phyloP scores from a whole-genome alignment of 2,329 filamentous ascomycete genomes.

The Bisporella sp. region DNA sequence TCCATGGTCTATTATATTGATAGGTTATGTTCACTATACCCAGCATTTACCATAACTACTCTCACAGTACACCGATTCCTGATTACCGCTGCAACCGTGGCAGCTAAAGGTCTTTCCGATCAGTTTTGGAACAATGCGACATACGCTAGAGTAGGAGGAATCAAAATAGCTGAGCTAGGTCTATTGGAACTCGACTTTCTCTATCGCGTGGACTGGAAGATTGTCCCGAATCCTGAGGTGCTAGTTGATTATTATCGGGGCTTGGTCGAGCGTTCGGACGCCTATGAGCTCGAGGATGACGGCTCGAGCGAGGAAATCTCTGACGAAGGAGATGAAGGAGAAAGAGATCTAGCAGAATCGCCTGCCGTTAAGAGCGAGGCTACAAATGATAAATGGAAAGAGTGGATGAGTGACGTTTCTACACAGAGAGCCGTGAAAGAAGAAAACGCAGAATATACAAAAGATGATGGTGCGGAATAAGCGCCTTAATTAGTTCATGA shows the following conservation, averaged over 20 bases:
- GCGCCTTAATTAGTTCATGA: background rate
- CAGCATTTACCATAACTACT: constrained; percentile 92
- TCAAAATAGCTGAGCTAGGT: constrained; percentile 83
- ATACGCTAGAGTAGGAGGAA: constrained; percentile 88
- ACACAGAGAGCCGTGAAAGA: constrained; percentile 13
- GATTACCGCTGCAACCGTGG: constrained; percentile 91
- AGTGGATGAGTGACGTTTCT: constrained; percentile 23
- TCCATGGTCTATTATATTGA: constrained; percentile 99
- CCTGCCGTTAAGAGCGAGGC: constrained; percentile 25
- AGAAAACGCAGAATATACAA: background rate
- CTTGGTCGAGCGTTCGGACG: constrained; percentile 61
- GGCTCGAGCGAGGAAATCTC: constrained; percentile 9
- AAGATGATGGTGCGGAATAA: constrained; percentile 2
- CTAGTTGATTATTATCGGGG: constrained; percentile 90
- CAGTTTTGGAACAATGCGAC: constrained; percentile 98
- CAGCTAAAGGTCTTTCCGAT: constrained; percentile 91
- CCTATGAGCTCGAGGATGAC: constrained; percentile 44
- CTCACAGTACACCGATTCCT: constrained; percentile 95
- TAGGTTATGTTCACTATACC: constrained; percentile 83
- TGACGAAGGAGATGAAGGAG: constrained; percentile 24
- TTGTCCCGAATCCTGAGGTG: constrained; percentile 91
- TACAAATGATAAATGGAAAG: constrained; percentile 23
- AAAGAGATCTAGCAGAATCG: constrained; percentile 27
- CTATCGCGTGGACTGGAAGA: constrained; percentile 89
- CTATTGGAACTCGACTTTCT: constrained; percentile 90